Evolutionary conservation across 441 rosid genomes (phyloP).

Genomic region (Adansonia madagascariensis): DNA sequence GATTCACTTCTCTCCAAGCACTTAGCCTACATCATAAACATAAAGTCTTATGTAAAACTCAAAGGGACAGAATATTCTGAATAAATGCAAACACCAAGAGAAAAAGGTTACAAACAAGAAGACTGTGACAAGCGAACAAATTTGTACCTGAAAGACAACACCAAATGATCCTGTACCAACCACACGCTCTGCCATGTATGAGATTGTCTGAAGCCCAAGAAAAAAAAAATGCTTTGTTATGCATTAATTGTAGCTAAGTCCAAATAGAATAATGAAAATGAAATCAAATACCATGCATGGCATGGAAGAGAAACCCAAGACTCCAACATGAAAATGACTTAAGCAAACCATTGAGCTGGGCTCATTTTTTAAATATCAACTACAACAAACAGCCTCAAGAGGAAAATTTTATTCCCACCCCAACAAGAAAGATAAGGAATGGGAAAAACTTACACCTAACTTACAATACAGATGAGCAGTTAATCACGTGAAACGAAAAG

Average conservation of each 20-base stretch:
- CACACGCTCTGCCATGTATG: constrained; percentile 86
- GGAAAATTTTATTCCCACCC: not conserved
- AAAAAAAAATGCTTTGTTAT: constrained; percentile 23
- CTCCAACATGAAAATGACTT: too few species aligned
- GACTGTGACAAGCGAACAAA: constrained; percentile 17
- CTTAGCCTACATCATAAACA: constrained; percentile 61
- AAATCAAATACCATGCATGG: constrained; percentile 4
- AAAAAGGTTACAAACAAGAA: not conserved
- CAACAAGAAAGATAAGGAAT: not conserved
- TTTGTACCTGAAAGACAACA: constrained; percentile 83
- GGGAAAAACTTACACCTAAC: not conserved
- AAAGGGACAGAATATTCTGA: constrained; percentile 12
- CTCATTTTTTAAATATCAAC: constrained; percentile 5
- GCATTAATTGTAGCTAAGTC: not conserved
- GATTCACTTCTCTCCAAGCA: constrained; percentile 79
- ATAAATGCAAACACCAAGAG: not conserved
- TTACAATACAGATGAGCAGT: constrained; percentile 18
- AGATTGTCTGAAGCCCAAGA: constrained; percentile 56
- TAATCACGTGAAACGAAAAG: constrained; percentile 17
- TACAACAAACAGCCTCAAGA: not conserved
- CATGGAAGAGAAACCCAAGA: too few species aligned
- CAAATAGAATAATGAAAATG: not conserved
- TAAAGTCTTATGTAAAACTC: not conserved
- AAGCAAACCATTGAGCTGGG: too few species aligned
- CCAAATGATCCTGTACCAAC: constrained; percentile 93